Conservation (phyloP, 208 protist genomes). For the Crithidia bombi region DNA sequence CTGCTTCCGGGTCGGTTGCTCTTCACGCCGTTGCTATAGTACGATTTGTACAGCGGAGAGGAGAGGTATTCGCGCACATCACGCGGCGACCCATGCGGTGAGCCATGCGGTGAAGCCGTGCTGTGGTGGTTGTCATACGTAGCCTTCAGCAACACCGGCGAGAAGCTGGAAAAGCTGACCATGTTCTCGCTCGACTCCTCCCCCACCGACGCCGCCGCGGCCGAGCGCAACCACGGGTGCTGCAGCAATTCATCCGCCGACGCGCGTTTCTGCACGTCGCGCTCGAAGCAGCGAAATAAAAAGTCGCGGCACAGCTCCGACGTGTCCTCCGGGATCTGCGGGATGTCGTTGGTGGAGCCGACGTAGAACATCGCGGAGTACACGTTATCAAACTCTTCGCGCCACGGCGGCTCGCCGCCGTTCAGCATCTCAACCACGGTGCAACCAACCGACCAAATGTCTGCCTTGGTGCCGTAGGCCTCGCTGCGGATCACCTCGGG, state of each 20-base stretch:
- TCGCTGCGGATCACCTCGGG: conserved; percentile 89
- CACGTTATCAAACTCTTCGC: conserved; percentile 80
- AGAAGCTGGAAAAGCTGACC: conserved; percentile 21
- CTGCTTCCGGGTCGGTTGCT: conserved; percentile 1
- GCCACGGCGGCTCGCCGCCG: conserved; percentile 76
- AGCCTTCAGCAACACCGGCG: conserved; percentile 11
- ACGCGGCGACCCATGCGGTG: conserved; percentile 5
- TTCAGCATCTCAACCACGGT: conserved; percentile 94
- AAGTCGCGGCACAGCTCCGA: conserved; percentile 76
- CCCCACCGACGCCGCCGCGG: conserved; percentile 26
- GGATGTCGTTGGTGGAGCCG: conserved; percentile 72
- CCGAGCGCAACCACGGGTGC: conserved; percentile 64
- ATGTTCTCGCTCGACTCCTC: conserved; percentile 35
- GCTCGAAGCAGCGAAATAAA: conserved; percentile 76
- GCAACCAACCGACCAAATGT: conserved; percentile 94
- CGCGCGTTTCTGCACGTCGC: conserved; percentile 70
- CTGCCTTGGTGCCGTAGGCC: conserved; percentile 84
- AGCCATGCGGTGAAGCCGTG: neutral
- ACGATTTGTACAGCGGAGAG: conserved; percentile 1
- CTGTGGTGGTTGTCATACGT: conserved; percentile 7
- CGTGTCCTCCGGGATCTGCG: conserved; percentile 67
- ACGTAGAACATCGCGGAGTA: conserved; percentile 85
- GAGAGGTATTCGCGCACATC: conserved; percentile 25
- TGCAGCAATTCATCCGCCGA: conserved; percentile 75
- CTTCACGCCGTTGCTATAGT: neutral